phyloP scores from a whole-genome alignment of 169 alveolate genomes.

The Amoebophrya sp. region DNA sequence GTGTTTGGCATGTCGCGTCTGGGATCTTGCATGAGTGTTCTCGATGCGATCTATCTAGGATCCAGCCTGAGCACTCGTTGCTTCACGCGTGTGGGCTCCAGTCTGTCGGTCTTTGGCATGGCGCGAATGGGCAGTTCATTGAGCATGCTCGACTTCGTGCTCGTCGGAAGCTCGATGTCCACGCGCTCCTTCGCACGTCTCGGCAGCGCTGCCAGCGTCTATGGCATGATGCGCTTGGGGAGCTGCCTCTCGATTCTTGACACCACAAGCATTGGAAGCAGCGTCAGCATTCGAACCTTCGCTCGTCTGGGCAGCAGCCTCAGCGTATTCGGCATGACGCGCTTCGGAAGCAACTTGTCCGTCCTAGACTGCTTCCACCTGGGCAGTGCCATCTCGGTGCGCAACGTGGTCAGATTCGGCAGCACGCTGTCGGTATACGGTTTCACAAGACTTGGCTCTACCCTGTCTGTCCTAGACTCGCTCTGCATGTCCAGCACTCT shows the following conservation, averaged over 20 bases:
- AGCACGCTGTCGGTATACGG: constrained; percentile 26
- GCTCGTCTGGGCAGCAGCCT: constrained; percentile 42
- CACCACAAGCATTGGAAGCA: constrained; percentile 36
- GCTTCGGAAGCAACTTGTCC: constrained; percentile 40
- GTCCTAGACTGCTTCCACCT: background rate
- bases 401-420: background rate
- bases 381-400: constrained; percentile 23
- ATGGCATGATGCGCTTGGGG: constrained; percentile 33
- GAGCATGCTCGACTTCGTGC: constrained; percentile 36
- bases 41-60: constrained; percentile 36
- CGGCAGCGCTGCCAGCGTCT: background rate
- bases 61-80: background rate
- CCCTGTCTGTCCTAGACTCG: background rate
- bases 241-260: constrained; percentile 23
- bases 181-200: background rate
- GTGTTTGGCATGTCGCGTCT: constrained; percentile 37
- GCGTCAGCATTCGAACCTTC: constrained; percentile 41
- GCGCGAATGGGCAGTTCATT: constrained; percentile 29
- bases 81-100: constrained; percentile 26
- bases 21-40: background rate
- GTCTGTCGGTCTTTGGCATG: constrained; percentile 19
- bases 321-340: constrained; percentile 35
- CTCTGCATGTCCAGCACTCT: background rate
- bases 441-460: constrained; percentile 26
- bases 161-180: constrained; percentile 27